Evolutionary conservation across 2,329 filamentous ascomycete species (phyloP).

Genomic region (Pseudopithomyces chartarum): DNA sequence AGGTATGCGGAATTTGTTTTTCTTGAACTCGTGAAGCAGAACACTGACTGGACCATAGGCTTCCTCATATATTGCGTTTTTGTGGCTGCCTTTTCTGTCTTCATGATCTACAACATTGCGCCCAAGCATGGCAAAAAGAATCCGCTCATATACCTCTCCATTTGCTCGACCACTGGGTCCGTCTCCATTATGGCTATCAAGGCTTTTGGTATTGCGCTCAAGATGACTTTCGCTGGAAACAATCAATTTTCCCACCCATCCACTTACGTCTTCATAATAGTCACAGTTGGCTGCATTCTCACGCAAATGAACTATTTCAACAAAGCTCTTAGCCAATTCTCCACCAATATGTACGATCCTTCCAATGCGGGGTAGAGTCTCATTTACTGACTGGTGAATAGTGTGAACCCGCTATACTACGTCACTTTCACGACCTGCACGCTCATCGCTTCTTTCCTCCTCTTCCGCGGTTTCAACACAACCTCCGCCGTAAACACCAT

Average conservation of each 20-base stretch:
- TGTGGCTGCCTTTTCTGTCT: conserved; percentile 79
- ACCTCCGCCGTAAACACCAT: conserved; percentile 89
- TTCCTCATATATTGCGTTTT: conserved; percentile 85
- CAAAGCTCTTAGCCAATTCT: conserved; percentile 95
- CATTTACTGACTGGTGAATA: conserved; percentile 44
- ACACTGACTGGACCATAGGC: conserved; percentile 57
- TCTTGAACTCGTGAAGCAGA: background rate
- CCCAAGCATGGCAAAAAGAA: conserved; percentile 93
- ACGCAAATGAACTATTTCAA: conserved; percentile 99
- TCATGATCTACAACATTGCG: conserved; percentile 97
- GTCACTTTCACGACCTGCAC: conserved; percentile 97
- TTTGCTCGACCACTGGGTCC: conserved; percentile 95
- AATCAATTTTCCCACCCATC: conserved; percentile 96
- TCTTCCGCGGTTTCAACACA: conserved; percentile 96
- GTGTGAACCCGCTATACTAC: conserved; percentile 95
- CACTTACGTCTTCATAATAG: conserved; percentile 96
- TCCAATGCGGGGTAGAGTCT: background rate
- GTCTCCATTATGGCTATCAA: conserved; percentile 99
- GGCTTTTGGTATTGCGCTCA: conserved; percentile 95
- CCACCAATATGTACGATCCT: conserved; percentile 83
- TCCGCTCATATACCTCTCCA: conserved; percentile 93
- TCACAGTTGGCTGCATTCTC: conserved; percentile 89
- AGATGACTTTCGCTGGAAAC: conserved; percentile 88
- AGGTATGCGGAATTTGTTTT: conserved; percentile 60
- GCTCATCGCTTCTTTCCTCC: conserved; percentile 90